Conservation (phyloP, 1,139 yeast species). For the Wickerhamomyces sp. region DNA sequence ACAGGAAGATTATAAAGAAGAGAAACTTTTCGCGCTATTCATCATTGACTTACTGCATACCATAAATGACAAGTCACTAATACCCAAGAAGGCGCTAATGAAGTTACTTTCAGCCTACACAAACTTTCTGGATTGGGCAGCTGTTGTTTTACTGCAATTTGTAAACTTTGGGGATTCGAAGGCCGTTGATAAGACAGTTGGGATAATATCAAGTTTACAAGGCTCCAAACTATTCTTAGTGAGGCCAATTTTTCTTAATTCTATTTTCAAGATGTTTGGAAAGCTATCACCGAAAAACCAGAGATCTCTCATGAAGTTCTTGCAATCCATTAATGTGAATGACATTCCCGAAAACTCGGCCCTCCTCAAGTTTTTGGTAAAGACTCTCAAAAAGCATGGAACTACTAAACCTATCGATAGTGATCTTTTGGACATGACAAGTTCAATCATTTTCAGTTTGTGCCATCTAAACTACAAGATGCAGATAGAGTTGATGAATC, state of each 20-base stretch:
- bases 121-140: conserved; percentile 21
- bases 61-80: conserved; percentile 2
- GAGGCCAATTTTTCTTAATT: conserved; percentile 40
- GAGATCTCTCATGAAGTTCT: conserved; percentile 36
- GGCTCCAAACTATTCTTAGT: conserved; percentile 38
- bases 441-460: conserved; percentile 47
- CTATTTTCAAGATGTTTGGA: conserved; percentile 37
- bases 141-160: conserved; percentile 19
- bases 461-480: conserved; percentile 52
- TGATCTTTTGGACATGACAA: conserved; percentile 38
- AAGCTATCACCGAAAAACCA: conserved; percentile 32
- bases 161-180: conserved; percentile 6
- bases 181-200: conserved; percentile 31
- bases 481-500: conserved; percentile 48
- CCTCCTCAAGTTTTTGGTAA: conserved; percentile 27
- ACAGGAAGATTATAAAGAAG: conserved; percentile 47
- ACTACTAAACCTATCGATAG: conserved; percentile 33
- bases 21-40: conserved; percentile 42
- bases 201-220: conserved; percentile 38
- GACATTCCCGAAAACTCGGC: conserved; percentile 11
- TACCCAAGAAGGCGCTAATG: conserved; percentile 6
- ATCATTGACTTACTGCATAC: conserved; percentile 29
- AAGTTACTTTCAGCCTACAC: conserved; percentile 9
- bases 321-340: conserved; percentile 24
- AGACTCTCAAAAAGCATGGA: conserved; percentile 11